Base-by-base conservation (phyloP, 495 filamentous ascomycete genomes). In the Aspergillus incahuasiensis region DNA sequence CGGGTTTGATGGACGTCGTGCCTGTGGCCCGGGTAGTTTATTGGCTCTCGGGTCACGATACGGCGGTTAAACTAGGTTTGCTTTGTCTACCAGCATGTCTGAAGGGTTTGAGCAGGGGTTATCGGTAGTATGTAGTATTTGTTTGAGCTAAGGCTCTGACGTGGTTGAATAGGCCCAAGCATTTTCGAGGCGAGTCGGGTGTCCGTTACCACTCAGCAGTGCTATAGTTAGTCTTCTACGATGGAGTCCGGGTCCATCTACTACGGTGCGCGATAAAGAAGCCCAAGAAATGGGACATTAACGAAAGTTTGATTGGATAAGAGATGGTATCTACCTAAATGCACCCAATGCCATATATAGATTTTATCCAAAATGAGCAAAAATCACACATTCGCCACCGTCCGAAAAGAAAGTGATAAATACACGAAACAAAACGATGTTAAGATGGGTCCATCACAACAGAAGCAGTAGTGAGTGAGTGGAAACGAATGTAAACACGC, bases 341-440 rank as follows among this genome's bases (percentile, higher is more conserved):
- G 39, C 41, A 20, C 39, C 38, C 40, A 42, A 55, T 48, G 16
- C 43, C 22, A 18, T 56, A 20, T 42, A 43, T 44, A 49, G 35
- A 44, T 22, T 25, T 49, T 42, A 34, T 32, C 34, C 25, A 28
- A 28, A 3, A 3, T 28, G 40, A 43, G 32, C 9, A 11, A 12
- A 35, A 35, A 35, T 35, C 38, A 24, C 40, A 19, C 20, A 25
- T 15, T 48, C 41, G 42, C 44, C 42, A 22, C 28, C 24, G 24
- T 39, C 43, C 38, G 24, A 22, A 34, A 47, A 16, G 43, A 38
- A 32, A 48, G 35, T 46, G 43, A 24, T 55, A 55, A 40, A 55
- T 49, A 49, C 56, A 45, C 21, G 55, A 61, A 61, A 43, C 12
- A 34, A 44, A 54, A 56, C 59, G 40, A 64, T 55, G 22, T 25